A percentile compares a stretch with the other conserved stretches of the same genome.
phyloP scores from a whole-genome alignment of 352 stramenopile species.

The Phytophthora macrochlamydospora region DNA sequence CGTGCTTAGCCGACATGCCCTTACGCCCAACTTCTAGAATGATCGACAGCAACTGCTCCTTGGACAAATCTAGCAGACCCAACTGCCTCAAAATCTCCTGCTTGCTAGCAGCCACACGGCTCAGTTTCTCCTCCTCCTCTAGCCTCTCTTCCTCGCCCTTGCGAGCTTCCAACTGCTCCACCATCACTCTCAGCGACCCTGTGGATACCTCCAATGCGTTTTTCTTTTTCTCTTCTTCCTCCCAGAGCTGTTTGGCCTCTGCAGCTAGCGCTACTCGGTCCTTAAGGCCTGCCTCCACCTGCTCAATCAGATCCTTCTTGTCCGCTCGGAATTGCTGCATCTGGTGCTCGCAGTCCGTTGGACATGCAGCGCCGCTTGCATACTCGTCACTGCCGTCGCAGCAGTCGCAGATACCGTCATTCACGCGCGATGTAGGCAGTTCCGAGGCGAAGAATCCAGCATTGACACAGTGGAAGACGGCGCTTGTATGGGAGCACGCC shows the following conservation, averaged over 20 bases:
- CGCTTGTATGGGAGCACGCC: conserved; percentile 59
- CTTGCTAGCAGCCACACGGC: conserved; percentile 48
- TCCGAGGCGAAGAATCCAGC: conserved; percentile 57
- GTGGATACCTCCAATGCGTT: conserved; percentile 31
- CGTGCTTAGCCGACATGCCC: conserved; percentile 47
- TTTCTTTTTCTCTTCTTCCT: conserved; percentile 38
- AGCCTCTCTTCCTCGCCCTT: conserved; percentile 49
- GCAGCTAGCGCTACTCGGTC: conserved; percentile 42
- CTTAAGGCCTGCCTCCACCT: conserved; percentile 70
- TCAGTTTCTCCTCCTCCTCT: conserved; percentile 55
- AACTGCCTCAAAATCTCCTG: conserved; percentile 53
- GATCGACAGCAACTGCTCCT: conserved; percentile 62
- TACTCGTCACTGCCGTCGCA: conserved; percentile 96
- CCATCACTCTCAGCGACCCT: conserved; percentile 35
- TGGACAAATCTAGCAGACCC: conserved; percentile 60
- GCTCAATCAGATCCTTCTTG: conserved; percentile 68
- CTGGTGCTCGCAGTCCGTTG: conserved; percentile 35
- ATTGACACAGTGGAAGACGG: conserved; percentile 48
- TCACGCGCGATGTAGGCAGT: conserved; percentile 70
- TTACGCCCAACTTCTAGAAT: conserved; percentile 64
- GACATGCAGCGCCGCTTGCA: conserved; percentile 40
- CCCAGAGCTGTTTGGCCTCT: conserved; percentile 40
- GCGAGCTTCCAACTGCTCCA: conserved; percentile 46
- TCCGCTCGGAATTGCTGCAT: conserved; percentile 53
- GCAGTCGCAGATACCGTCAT: conserved; percentile 97